Base-by-base conservation (phyloP, 164 flowering plant species). In the Piper longum region DNA sequence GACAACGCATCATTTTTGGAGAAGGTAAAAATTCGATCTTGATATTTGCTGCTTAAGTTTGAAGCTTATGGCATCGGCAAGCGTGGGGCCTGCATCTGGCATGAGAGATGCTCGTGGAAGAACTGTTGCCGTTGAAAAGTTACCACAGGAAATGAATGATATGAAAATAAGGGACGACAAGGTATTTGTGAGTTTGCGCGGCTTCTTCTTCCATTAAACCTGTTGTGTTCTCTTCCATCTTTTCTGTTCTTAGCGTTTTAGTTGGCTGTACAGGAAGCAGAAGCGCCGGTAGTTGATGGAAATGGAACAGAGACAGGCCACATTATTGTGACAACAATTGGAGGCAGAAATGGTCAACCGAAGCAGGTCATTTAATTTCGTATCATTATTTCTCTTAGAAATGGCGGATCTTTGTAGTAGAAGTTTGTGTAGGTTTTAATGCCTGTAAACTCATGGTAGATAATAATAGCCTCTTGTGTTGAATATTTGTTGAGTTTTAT, bases 121-220 rank as follows among this genome's bases (percentile, higher is more conserved):
- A 43, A 57, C 73, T 41, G 76, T 61, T 57, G 82, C 72, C 62
- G 79, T 79, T 62, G 90, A 85, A 74, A 79, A 69, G 65, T 74
- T 87, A 63, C 95, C 89, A 18, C 87, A 78, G 41, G 88, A 83
- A 67, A 82, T 86, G 84, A 86, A 80, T 70, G 86, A 80, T 66
- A 84, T 86, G 89, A 87, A 78, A 70, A 77, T 87, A 54, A 79
- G 80, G 73, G 89, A 87, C 70, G 88, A 83, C 42, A 85, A 82
- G 85, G 87, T 84, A 66, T 7, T 40, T 63, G 18, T 59, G 13
- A 42, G 6, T 36, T 59, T 26, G 6, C 11, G 3, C 36, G 6
- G 6, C 39, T 13, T 7, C 18, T 7, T 16, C 14, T 26, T 59
- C 39, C 11, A 17, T 56, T 56, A 26, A 4, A 8, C 36, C 1